Conservation (phyloP, 148 eudicot species). For the Rhododendron ferrugineum region DNA sequence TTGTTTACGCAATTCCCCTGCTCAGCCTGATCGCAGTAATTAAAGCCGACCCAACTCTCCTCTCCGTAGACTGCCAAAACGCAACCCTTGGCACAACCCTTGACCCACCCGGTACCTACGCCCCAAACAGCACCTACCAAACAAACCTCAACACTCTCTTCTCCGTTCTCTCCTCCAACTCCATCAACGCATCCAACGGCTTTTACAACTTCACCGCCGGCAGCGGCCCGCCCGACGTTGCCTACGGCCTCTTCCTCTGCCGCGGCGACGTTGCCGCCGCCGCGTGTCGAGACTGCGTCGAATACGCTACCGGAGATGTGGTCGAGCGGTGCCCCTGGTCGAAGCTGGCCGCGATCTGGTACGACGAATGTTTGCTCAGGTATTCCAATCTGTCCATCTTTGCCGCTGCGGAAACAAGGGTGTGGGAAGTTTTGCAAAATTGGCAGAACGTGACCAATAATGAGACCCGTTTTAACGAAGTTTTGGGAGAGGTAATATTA, state of each 20-base stretch:
- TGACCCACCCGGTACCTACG: not conserved
- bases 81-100: not conserved
- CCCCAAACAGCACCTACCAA: not conserved
- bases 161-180: not conserved
- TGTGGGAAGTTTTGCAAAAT: not conserved
- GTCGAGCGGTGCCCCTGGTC: conserved; percentile 1
- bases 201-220: not conserved
- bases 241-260: conserved; percentile 41
- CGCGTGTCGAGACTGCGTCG: conserved; percentile 22
- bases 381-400: conserved; percentile 22
- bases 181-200: not conserved
- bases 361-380: conserved; percentile 26
- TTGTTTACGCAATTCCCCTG: not conserved
- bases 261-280: conserved; percentile 24
- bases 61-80: not conserved
- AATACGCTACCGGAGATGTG: not conserved
- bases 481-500: not conserved
- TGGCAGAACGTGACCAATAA: not conserved
- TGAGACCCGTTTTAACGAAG: not conserved
- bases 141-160: not conserved
- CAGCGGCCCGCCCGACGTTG: not conserved
- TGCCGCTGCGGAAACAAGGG: not conserved
- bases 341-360: conserved; percentile 23
- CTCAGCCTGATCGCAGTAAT: not conserved
- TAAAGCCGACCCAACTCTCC: not conserved